Base-by-base conservation (phyloP, 2,329 filamentous ascomycete genomes). In the Colletotrichum sp. region DNA sequence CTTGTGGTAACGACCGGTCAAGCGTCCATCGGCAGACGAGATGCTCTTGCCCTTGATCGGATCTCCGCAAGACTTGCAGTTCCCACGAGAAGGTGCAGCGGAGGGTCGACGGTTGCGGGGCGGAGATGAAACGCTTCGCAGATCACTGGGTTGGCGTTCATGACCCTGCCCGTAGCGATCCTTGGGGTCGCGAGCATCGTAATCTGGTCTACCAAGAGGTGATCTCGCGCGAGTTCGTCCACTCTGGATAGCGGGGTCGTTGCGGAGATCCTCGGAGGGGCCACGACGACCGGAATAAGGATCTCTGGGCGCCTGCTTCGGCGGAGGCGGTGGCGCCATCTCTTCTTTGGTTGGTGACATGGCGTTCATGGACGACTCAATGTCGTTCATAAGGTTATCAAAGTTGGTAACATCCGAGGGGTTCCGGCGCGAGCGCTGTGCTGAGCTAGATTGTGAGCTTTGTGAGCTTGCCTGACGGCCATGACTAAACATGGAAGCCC, bases 1-100 rank as follows among this genome's bases (percentile, higher is more conserved):
- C 84, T 98, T 98, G 88, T 99, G 97, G 84, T 98, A 99, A 78
- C 96, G 93, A 12, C 97, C 97, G 1, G 95, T 98, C 28, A 99
- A 88, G 28, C 96, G 93, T 18, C 97, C 97, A 80, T 98, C 97
- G 1, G 96, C 96, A 16, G 96, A 98, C 38, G 96, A 98, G 74
- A 99, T 93, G 2, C 96, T 98, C 86, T 98, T 99, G 24, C 96
- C 96, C 60, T 92, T 91, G 80, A 99, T 99, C 8, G 90, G 87
- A 61, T 94, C 87, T 5, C 91, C 89, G 84, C 97, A 99, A 2
- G 95, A 94, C 81, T 95, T 95, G 87, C 97, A 99, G 77, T 92
- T 92, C 4, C 95, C 95, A 72, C 95, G 94, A 18, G 90, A 90
- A 2, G 87, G 83, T 13, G 84, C 77, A 18, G 79, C 77, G 77